Conservation (phyloP, 768 basidiomycete species). For the Leccinum rimulosum region DNA sequence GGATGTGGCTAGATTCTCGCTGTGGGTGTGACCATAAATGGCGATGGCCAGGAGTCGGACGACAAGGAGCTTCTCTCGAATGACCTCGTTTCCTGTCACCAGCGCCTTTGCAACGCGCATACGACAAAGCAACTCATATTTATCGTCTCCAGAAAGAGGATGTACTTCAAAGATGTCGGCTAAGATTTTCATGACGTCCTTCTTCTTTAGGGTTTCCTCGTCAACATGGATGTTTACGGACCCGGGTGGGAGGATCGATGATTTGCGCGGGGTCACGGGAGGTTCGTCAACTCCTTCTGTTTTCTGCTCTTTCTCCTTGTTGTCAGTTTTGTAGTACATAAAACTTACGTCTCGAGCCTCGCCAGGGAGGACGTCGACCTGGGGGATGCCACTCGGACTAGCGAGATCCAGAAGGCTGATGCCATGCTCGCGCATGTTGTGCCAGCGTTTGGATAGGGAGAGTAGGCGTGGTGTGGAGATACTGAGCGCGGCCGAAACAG, state of each 20-base stretch:
- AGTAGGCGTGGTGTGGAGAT: constrained; percentile 80
- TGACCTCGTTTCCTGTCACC: constrained; percentile 50
- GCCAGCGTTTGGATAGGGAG: constrained; percentile 83
- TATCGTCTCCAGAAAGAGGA: constrained; percentile 74
- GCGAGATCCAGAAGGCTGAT: constrained; percentile 75
- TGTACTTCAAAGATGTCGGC: constrained; percentile 68
- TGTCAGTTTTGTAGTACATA: constrained; percentile 72
- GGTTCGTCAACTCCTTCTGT: constrained; percentile 44
- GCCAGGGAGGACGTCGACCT: constrained; percentile 60
- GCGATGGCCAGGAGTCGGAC: constrained; percentile 85
- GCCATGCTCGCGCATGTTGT: constrained; percentile 76
- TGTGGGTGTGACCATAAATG: constrained; percentile 85
- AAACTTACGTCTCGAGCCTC: constrained; percentile 81
- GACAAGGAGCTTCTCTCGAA: constrained; percentile 77
- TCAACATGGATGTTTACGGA: constrained; percentile 63
- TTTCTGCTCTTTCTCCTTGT: constrained; percentile 45
- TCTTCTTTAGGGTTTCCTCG: constrained; percentile 55
- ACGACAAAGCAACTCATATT: constrained; percentile 84
- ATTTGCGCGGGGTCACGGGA: constrained; percentile 50
- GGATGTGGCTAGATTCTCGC: constrained; percentile 73
- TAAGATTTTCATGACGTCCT: constrained; percentile 72
- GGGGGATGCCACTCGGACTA: constrained; percentile 46
- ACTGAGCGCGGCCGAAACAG: constrained; percentile 78
- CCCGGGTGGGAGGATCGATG: constrained; percentile 36
- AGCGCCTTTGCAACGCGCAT: constrained; percentile 79